Percentiles rank a stretch among this genome's conserved stretches.
Evolutionary conservation across 2,329 filamentous ascomycete genomes (phyloP).

Genomic region (Piedraia hortae): DNA sequence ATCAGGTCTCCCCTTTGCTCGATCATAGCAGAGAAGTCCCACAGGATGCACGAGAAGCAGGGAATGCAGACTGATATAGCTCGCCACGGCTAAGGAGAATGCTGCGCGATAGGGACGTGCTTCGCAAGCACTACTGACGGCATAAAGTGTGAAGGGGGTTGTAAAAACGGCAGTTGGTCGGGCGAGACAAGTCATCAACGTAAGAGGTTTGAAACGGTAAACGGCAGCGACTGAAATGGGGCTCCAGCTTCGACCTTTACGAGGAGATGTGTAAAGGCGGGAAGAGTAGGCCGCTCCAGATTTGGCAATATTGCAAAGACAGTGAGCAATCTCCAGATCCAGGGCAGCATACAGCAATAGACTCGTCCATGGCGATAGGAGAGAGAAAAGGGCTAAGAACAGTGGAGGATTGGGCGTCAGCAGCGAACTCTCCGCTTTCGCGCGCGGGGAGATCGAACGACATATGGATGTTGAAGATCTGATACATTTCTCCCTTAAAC

Average conservation of each 20-base stretch:
- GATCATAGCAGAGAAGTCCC: constrained; percentile 51
- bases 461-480: constrained; percentile 20
- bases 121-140: constrained; percentile 51
- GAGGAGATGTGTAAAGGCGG: constrained; percentile 48
- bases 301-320: constrained; percentile 51
- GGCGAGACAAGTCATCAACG: constrained; percentile 68
- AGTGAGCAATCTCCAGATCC: constrained; percentile 59
- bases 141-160: constrained; percentile 61
- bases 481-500: too few species aligned
- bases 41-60: constrained; percentile 63
- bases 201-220: constrained; percentile 91
- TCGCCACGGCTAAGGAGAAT: constrained; percentile 60
- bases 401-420: constrained; percentile 30
- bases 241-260: constrained; percentile 47
- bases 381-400: constrained; percentile 68
- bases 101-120: constrained; percentile 48
- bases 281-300: constrained; percentile 55
- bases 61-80: constrained; percentile 82
- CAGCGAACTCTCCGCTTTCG: constrained; percentile 22
- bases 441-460: constrained; percentile 21
- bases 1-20: constrained; percentile 4
- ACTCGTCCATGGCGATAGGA: constrained; percentile 47
- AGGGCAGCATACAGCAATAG: constrained; percentile 54
- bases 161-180: constrained; percentile 75
- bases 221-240: constrained; percentile 51